Evolutionary conservation across 495 filamentous ascomycete species (phyloP).

Genomic region (Tuber umbilicatum): DNA sequence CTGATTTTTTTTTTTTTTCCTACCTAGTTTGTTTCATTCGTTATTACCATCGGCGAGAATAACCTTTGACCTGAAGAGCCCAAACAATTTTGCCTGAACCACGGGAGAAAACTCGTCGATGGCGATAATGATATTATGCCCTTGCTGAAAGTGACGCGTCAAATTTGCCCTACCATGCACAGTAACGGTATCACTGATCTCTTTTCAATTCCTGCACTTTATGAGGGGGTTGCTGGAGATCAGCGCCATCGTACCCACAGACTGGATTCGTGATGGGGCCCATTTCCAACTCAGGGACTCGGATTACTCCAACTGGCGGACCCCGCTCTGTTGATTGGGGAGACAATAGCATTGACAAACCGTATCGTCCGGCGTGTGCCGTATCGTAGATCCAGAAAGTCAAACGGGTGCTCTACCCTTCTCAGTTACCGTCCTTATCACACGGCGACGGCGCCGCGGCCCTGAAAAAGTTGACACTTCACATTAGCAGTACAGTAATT

Average conservation of each 20-base stretch:
- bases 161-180: not conserved
- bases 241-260: not conserved
- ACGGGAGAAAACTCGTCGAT: not conserved
- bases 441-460: not conserved
- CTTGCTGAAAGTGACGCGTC: not conserved
- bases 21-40: not conserved
- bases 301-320: constrained; percentile 1
- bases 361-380: not conserved
- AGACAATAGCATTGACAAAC: not conserved
- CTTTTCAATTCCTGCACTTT: not conserved
- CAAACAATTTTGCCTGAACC: not conserved
- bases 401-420: not conserved
- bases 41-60: not conserved
- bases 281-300: constrained; percentile 1
- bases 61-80: not conserved
- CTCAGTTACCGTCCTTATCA: not conserved
- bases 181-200: not conserved
- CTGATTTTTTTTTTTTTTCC: not conserved
- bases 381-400: not conserved
- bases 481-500: not conserved
- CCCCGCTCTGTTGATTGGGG: not conserved
- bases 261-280: not conserved
- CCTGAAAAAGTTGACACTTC: constrained; percentile 1
- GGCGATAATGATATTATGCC: not conserved
- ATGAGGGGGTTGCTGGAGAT: not conserved